These are phyloP conservation scores for Cynara cardunculus DNA, from an alignment of 129 eudicot genomes.

Conservation along the genomic window DNA sequence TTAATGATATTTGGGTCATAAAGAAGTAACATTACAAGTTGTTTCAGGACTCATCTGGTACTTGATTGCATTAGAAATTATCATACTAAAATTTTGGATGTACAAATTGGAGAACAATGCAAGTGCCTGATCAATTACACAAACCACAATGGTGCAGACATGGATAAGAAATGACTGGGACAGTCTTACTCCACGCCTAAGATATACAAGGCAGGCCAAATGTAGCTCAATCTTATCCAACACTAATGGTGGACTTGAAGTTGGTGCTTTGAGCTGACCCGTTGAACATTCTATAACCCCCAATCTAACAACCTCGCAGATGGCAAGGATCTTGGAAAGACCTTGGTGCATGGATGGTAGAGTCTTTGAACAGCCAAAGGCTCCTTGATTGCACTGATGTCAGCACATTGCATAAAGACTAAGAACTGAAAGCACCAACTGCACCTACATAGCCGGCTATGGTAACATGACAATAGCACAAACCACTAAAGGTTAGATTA, in stretches of 20 bases:
- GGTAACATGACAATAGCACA: neutral
- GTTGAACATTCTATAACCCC: neutral
- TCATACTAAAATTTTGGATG: neutral
- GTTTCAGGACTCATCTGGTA: neutral
- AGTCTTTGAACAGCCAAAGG: neutral
- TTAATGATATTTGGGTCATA: neutral
- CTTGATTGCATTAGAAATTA: neutral
- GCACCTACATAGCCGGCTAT: neutral
- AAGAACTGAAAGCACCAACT: neutral
- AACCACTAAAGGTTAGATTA: neutral
- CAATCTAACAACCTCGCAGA: neutral
- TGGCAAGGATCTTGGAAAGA: neutral
- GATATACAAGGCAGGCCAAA: too few species aligned
- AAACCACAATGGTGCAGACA: neutral
- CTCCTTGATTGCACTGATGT: neutral
- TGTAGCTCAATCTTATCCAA: too few species aligned
- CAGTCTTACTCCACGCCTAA: too few species aligned
- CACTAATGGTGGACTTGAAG: too few species aligned
- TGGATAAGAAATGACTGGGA: neutral
- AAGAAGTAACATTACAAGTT: neutral
- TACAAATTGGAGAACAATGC: neutral
- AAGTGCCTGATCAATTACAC: neutral
- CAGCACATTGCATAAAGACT: neutral
- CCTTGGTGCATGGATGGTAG: neutral
- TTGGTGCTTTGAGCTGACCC: too few species aligned